Base-by-base conservation (phyloP, 805 yeast species). In the Ogataea haglerorum region DNA sequence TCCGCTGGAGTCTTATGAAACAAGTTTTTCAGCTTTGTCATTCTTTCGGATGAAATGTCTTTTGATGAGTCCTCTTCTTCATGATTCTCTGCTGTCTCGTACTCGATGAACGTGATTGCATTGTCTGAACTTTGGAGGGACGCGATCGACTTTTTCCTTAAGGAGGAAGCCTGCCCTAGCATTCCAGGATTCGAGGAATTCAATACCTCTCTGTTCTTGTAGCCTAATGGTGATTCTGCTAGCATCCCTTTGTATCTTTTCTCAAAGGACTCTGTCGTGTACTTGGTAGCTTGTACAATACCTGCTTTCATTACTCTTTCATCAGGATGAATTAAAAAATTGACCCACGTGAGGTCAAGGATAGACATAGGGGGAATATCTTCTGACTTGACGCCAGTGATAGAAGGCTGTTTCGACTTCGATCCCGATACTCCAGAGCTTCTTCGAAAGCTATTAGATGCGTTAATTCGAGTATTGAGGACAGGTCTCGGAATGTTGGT, bases 251-350 rank as follows among this genome's bases (percentile, higher is more conserved):
- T 73, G 44, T 71, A 69, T 43, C 70, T 80, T 57, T 68, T 76
- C 46, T 82, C 87, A 47, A 84, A 71, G 0, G 45, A 34, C 5
- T 73, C 80, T 0, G 78, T 73, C 2, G 65, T 54, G 7, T 72
- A 64, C 36, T 66, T 61, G 5, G 67, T 60, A 2, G 75, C 73
- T 27, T 67, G 63, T 4, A 79, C 70, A 22, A 77, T 73, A 1
- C 84, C 86, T 22, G 71, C 72, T 45, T 71, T 76, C 34, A 80
- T 42, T 1, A 83, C 70, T 42, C 88, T 67, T 53, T 84, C 93
- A 36, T 80, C 79, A 1, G 69, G 61, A 52, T 73, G 76, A 16
- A 60, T 64, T 46, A 84, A 60, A 51, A 65, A 79, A 28, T 68
- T 65, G 5, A 68, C 67, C 84, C 87, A 83, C 13, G 78, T 75